Percentiles rank a stretch among this genome's conserved stretches.
These are phyloP conservation scores for Sporothrix sp. DNA, from an alignment of 2,329 filamentous ascomycete genomes.

Conservation along the genomic window DNA sequence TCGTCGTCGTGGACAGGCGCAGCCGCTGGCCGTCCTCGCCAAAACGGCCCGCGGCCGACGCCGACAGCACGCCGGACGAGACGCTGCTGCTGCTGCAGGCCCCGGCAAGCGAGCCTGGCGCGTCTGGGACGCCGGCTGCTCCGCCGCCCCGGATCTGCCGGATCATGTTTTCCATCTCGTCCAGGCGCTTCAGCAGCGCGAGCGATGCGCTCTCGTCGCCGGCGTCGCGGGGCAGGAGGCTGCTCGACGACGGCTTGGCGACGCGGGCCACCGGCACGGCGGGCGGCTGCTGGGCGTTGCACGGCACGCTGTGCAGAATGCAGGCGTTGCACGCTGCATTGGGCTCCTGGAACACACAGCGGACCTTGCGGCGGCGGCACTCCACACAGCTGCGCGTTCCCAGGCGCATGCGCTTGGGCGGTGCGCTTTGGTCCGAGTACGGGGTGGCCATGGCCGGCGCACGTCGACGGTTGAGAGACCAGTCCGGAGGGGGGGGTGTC, in stretches of 20 bases:
- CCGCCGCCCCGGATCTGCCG: conserved; percentile 14
- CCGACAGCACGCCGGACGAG: background rate
- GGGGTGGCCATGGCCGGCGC: background rate
- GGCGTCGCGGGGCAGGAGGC: background rate
- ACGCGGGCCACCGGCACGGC: too few species aligned
- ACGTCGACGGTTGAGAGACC: background rate
- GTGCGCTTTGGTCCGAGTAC: conserved; percentile 5
- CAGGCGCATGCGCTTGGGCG: conserved; percentile 23
- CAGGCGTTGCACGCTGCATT: conserved; percentile 34
- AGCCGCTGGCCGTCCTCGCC: background rate
- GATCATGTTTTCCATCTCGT: conserved; percentile 22
- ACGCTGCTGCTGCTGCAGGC: background rate
- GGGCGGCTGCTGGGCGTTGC: conserved; percentile 32
- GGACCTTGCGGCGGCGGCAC: conserved; percentile 40
- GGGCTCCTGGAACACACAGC: conserved; percentile 34
- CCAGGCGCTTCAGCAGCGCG: conserved; percentile 16
- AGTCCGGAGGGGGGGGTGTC: too few species aligned
- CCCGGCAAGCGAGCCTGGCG: too few species aligned
- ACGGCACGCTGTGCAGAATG: conserved; percentile 32
- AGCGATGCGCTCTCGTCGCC: conserved; percentile 4
- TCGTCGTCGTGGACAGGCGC: background rate
- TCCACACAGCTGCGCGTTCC: conserved; percentile 28
- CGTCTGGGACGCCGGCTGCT: too few species aligned
- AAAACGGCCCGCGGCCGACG: background rate
- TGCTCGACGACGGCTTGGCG: background rate